Evolutionary conservation across 257 asterid species (phyloP).

Genomic region (Solanum corneliomulleri): DNA sequence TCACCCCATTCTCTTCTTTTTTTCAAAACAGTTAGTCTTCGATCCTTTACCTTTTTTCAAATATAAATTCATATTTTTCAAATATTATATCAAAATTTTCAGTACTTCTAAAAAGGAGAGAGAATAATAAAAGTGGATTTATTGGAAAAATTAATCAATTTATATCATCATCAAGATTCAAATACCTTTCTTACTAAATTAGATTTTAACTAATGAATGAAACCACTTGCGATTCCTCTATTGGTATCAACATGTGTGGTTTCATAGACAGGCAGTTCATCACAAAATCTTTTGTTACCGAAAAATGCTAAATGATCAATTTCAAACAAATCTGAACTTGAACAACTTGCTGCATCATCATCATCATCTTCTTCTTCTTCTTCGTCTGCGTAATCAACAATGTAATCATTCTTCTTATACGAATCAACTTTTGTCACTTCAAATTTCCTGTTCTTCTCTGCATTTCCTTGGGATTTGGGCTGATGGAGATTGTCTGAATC

Average conservation of each 20-base stretch:
- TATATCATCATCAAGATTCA: neutral
- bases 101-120: neutral
- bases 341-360: conserved; percentile 50
- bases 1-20: conserved; percentile 17
- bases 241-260: conserved; percentile 46
- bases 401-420: neutral
- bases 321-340: conserved; percentile 83
- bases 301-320: conserved; percentile 51
- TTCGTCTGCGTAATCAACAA: neutral
- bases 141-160: neutral
- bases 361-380: conserved; percentile 1
- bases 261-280: conserved; percentile 84
- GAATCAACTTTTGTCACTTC: conserved; percentile 6
- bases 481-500: conserved; percentile 3
- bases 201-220: conserved; percentile 21
- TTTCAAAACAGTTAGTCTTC: conserved; percentile 13
- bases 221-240: conserved; percentile 40
- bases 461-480: conserved; percentile 17
- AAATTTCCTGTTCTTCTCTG: conserved; percentile 14
- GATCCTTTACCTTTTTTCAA: conserved; percentile 10
- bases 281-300: conserved; percentile 34
- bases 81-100: too few relatives aligned
- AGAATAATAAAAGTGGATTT: neutral
- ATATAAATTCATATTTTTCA: neutral
- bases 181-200: neutral